phyloP scores from a whole-genome alignment of 148 eudicot species.

The Agrostemma githago region DNA sequence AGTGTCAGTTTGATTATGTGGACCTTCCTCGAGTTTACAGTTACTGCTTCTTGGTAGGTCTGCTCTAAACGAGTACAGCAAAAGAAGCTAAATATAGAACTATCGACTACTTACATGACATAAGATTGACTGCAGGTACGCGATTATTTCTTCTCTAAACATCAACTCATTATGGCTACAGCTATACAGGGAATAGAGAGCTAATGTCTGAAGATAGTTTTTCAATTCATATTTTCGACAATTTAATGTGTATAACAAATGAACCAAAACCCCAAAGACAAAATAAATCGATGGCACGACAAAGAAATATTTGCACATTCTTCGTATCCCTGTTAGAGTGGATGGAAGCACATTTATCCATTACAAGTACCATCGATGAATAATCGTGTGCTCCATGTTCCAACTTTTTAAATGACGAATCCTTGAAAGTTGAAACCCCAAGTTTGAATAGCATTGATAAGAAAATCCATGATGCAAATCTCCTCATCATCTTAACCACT shows the following conservation, averaged over 20 bases:
- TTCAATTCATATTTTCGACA: neutral
- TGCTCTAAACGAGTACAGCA: neutral
- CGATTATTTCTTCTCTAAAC: neutral
- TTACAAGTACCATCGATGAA: neutral
- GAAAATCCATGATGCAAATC: neutral
- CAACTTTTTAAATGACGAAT: neutral
- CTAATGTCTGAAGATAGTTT: neutral
- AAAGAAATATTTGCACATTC: neutral
- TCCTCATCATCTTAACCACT: neutral
- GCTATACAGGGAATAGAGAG: neutral
- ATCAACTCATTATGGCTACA: neutral
- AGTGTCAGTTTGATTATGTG: neutral
- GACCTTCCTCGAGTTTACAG: neutral
- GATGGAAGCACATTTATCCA: neutral
- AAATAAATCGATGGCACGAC: neutral
- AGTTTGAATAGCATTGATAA: neutral
- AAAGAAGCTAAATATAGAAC: neutral
- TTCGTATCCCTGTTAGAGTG: neutral
- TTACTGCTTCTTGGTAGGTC: neutral
- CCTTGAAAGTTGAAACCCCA: neutral
- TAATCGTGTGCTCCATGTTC: neutral
- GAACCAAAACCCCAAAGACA: neutral
- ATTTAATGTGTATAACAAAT: neutral
- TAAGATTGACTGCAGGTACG: no score
- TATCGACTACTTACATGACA: no score